phyloP scores from a whole-genome alignment of 1,139 yeast genomes.

The Yamadazyma diddensiae region DNA sequence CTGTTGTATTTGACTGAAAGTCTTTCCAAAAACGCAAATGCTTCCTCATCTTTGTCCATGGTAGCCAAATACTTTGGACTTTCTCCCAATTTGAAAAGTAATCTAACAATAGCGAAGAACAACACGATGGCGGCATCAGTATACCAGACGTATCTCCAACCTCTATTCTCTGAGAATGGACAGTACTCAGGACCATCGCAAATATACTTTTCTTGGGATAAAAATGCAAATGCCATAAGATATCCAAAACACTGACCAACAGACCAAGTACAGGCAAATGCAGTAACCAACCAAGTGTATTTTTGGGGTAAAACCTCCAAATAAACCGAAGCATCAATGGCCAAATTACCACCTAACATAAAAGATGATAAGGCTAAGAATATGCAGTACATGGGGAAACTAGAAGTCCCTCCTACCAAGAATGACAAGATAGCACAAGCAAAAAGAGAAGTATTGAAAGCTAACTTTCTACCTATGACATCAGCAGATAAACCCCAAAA shows the following conservation, averaged over 20 bases:
- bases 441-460: conserved; percentile 41
- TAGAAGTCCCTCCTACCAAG: conserved; percentile 28
- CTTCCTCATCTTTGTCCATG: conserved; percentile 34
- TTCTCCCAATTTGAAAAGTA: conserved; percentile 28
- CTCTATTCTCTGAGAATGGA: conserved; percentile 28
- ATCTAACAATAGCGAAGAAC: conserved; percentile 25
- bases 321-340: conserved; percentile 29
- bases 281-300: conserved; percentile 20
- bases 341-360: conserved; percentile 30
- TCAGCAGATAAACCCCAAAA: conserved; percentile 55
- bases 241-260: conserved; percentile 34
- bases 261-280: conserved; percentile 38
- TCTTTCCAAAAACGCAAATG: conserved; percentile 24
- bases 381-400: conserved; percentile 26
- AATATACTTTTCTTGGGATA: conserved; percentile 22
- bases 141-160: conserved; percentile 38
- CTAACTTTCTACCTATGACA: conserved; percentile 49
- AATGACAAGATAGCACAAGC: conserved; percentile 23
- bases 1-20: conserved; percentile 30
- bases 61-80: conserved; percentile 36
- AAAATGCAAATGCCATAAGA: conserved; percentile 31
- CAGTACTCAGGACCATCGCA: conserved; percentile 28
- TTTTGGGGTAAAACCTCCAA: conserved; percentile 25
- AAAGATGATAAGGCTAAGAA: conserved; percentile 24
- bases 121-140: conserved; percentile 31